phyloP scores from a whole-genome alignment of 306 rosid species.

The Bauhinia variegata region DNA sequence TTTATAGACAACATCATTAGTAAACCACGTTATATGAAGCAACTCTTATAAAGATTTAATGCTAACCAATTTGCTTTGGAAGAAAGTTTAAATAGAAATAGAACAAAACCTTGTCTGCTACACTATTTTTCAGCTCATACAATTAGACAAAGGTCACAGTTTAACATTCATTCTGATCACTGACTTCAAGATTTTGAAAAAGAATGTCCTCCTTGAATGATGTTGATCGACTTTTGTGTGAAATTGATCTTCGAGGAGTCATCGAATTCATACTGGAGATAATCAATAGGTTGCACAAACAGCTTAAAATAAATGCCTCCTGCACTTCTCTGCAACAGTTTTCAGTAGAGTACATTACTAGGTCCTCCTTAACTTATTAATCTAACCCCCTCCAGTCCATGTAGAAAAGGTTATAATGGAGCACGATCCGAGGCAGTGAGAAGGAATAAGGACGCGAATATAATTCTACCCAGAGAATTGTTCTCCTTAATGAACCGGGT shows the following conservation, averaged over 20 bases:
- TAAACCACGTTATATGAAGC: background rate
- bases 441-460: background rate
- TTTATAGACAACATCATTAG: background rate
- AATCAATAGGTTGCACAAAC: no score
- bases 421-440: background rate
- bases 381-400: background rate
- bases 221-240: no score
- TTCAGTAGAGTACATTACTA: no score
- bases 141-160: no score
- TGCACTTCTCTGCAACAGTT: no score
- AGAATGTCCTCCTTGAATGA: background rate
- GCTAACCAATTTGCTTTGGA: background rate
- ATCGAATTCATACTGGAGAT: no score
- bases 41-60: constrained; percentile 1
- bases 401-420: no score
- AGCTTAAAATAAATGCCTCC: no score
- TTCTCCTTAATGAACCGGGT: background rate
- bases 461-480: background rate
- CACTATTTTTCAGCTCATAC: background rate
- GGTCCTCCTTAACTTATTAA: background rate
- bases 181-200: background rate
- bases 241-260: no score
- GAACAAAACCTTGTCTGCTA: constrained; percentile 12
- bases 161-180: background rate
- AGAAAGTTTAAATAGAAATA: constrained; percentile 10